phyloP scores from a whole-genome alignment of 2,329 filamentous ascomycete genomes.

The Stagonosporopsis rhizophila region DNA sequence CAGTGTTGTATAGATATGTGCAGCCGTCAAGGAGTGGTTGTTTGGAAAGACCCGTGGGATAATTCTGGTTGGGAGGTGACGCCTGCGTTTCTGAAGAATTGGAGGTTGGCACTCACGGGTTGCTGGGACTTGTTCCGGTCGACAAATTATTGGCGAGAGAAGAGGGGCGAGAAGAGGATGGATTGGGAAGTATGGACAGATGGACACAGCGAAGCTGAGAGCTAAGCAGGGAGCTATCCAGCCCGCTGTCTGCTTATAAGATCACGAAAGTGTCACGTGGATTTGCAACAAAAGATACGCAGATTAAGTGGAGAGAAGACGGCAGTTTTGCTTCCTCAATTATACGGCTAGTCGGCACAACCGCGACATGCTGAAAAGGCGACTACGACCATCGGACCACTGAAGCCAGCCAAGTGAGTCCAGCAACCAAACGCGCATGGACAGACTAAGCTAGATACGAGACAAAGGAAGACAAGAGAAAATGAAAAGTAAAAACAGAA shows the following conservation, averaged over 20 bases:
- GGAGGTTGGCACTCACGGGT: slow-evolving; percentile 2
- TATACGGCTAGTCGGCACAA: slow-evolving; percentile 36
- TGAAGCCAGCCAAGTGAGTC: slow-evolving; percentile 40
- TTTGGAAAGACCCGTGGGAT: slow-evolving; percentile 12
- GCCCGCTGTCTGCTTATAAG: too few relatives aligned
- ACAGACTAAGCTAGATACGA: slow-evolving; percentile 27
- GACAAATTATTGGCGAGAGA: slow-evolving; percentile 7
- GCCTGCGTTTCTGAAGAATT: slow-evolving; percentile 1
- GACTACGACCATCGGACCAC: slow-evolving; percentile 28
- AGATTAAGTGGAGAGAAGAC: slow-evolving; percentile 9
- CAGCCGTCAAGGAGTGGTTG: background rate
- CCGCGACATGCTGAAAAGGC: slow-evolving; percentile 21
- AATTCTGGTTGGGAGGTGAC: slow-evolving; percentile 12
- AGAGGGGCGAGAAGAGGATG: slow-evolving; percentile 7
- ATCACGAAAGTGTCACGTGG: background rate
- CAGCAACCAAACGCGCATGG: slow-evolving; percentile 23
- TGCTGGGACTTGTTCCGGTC: slow-evolving; percentile 6
- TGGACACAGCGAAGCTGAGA: background rate
- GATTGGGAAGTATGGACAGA: background rate
- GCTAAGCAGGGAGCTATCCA: background rate
- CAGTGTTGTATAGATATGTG: slow-evolving; percentile 7
- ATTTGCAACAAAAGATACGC: background rate
- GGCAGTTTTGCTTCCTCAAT: slow-evolving; percentile 35
- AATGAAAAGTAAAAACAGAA: slow-evolving; percentile 25
- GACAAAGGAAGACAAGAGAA: slow-evolving; percentile 29